A percentile compares a stretch with the other conserved stretches of the same genome.
phyloP scores from a whole-genome alignment of 2,329 filamentous ascomycete genomes.

The Colletotrichum tamarilloi region DNA sequence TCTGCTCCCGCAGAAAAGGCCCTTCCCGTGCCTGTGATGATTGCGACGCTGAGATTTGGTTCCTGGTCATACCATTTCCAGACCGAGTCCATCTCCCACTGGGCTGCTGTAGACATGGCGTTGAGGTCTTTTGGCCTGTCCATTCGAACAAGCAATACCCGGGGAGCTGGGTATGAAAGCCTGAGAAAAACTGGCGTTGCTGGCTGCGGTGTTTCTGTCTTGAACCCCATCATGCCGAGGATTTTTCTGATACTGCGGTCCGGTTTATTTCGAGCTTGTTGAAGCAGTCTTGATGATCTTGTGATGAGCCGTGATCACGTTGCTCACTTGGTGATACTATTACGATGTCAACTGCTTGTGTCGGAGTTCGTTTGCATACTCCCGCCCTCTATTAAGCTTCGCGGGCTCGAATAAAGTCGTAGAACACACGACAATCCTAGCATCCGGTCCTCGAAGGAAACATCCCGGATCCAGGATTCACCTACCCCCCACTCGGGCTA shows the following conservation, averaged over 20 bases:
- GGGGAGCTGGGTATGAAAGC: constrained; percentile 52
- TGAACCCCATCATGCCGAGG: no score
- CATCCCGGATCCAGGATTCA: no score
- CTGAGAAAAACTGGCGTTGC: constrained; percentile 46
- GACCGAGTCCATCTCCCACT: constrained; percentile 54
- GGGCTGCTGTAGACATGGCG: constrained; percentile 52
- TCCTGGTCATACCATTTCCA: constrained; percentile 68
- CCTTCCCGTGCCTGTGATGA: constrained; percentile 63
- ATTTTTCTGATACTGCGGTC: no score
- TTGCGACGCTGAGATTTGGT: constrained; percentile 57
- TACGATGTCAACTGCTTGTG: not conserved
- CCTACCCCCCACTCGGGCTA: not conserved
- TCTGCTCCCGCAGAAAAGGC: constrained; percentile 68
- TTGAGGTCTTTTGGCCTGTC: constrained; percentile 52
- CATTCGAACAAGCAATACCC: constrained; percentile 53
- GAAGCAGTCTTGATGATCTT: no score
- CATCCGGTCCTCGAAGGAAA: not conserved
- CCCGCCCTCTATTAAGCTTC: not conserved
- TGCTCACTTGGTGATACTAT: no score
- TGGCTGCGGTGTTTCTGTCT: constrained; percentile 46
- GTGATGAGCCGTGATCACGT: not conserved
- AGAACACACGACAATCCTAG: not conserved
- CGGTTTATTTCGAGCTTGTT: no score
- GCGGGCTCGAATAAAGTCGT: no score
- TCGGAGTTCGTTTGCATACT: no score